Evolutionary conservation across 2,329 filamentous ascomycete species (phyloP), one percentile per base, ranked within the genome.

Genomic region (Fusarium vanettenii): DNA sequence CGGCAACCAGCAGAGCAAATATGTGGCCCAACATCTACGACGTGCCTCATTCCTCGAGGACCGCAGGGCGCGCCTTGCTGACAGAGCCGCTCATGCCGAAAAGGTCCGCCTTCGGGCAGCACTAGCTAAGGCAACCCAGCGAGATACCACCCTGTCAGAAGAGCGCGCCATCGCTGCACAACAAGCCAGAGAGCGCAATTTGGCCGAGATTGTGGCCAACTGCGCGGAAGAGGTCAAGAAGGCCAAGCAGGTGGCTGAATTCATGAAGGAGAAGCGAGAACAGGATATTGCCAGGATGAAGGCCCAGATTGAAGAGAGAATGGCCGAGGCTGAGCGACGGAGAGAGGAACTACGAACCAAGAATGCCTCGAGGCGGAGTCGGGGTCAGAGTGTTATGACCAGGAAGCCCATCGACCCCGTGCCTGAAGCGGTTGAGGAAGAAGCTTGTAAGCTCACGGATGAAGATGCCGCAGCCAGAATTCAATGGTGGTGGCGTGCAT

Each of bases 181-280:
- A 72, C 89, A 94, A 74, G 92, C 94, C 1, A 89, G 94, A 67
- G 93, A 96, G 84, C 93, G 93, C 77, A 94, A 95, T 76, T 84
- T 97, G 20, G 94, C 93, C 10, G 94, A 95, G 81, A 95, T 96
- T 50, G 93, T 94, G 5, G 93, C 94, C 59, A 89, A 91, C 70
- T 96, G 94, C 80, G 94, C 94, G 22, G 94, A 95, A 82, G 94
- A 97, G 81, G 94, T 97, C 18, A 92, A 93, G 80, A 89, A 93
- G 73, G 94, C 94, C 62, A 96, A 96, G 86, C 92, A 93, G 60
- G 88, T 95, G n/a, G 94, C 94, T 16, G 93, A 95, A 81, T 92
- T 89, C 67, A 95, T 94, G 86, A 95, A 94, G 83, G 92, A 94
- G 84, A 92, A 93, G 81, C 91, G 94, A 73, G 92, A 95, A 79